These are phyloP conservation scores for Suillus plorans DNA, from an alignment of 768 basidiomycete species.

Conservation along the genomic window DNA sequence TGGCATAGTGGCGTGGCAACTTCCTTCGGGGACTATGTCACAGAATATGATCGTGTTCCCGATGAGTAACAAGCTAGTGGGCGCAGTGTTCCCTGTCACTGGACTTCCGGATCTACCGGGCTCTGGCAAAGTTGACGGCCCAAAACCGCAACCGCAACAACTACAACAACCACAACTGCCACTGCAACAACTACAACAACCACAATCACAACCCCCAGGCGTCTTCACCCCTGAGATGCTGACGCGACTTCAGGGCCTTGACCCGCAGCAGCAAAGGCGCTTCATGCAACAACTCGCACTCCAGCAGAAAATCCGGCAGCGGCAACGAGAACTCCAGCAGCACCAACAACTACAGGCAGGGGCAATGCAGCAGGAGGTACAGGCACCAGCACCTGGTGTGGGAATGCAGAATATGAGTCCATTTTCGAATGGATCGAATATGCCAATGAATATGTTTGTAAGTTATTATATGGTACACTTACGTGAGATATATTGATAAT, in stretches of 20 bases:
- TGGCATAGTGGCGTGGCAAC: constrained; percentile 50
- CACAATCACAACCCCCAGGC: background rate
- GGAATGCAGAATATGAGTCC: constrained; percentile 12
- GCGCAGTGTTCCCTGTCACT: constrained; percentile 48
- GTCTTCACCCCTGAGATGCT: constrained; percentile 9
- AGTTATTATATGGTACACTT: background rate
- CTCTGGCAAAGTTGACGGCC: constrained; percentile 16
- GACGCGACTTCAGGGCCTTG: constrained; percentile 23
- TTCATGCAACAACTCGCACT: constrained; percentile 16
- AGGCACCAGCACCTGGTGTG: constrained; percentile 1
- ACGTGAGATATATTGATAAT: constrained; percentile 1
- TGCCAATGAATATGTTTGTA: constrained; percentile 21
- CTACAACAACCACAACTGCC: background rate
- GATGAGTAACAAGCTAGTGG: constrained; percentile 34
- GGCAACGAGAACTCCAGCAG: constrained; percentile 19
- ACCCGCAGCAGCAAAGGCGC: constrained; percentile 22
- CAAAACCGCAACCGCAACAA: constrained; percentile 9
- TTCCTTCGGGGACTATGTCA: constrained; percentile 41
- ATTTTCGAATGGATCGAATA: constrained; percentile 7
- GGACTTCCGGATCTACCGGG: constrained; percentile 48
- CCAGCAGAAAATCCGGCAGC: constrained; percentile 16
- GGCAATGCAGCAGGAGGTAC: constrained; percentile 1
- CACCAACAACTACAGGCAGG: constrained; percentile 19
- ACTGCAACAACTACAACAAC: background rate
- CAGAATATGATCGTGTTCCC: constrained; percentile 52